A percentile compares a stretch with the other conserved stretches of the same genome.
These are phyloP conservation scores for Trichosporon sp. DNA, from an alignment of 1,284 basidiomycete genomes.

Conservation along the genomic window DNA sequence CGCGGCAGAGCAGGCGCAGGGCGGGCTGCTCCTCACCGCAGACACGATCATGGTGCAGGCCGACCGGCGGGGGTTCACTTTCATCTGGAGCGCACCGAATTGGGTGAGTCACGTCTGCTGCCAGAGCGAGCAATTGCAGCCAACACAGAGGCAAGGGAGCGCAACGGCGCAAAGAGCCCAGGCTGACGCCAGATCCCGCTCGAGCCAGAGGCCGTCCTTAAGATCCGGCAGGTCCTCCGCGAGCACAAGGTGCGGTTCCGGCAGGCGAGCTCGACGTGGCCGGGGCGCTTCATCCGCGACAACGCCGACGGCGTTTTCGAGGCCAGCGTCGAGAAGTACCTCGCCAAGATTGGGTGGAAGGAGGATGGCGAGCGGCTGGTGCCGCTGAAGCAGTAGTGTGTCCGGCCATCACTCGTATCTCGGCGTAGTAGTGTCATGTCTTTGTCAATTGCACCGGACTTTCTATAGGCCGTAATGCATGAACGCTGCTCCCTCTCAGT, in stretches of 20 bases:
- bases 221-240: slow-evolving; percentile 26
- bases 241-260: slow-evolving; percentile 25
- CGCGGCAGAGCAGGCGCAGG: slow-evolving; percentile 28
- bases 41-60: slow-evolving; percentile 49
- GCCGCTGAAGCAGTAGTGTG: neutral
- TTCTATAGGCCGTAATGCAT: neutral
- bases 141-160: neutral
- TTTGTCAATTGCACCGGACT: neutral
- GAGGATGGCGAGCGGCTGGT: slow-evolving; percentile 18
- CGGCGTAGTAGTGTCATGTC: neutral
- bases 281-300: slow-evolving; percentile 33
- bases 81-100: slow-evolving; percentile 48
- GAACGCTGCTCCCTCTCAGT: neutral
- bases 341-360: slow-evolving; percentile 38
- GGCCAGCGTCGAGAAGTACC: slow-evolving; percentile 32
- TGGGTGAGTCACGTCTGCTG: slow-evolving; percentile 28
- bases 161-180: too few species aligned
- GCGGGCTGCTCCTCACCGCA: slow-evolving; percentile 39
- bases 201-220: slow-evolving; percentile 31
- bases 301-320: slow-evolving; percentile 36
- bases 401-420: neutral
- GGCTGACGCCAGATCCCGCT: slow-evolving; percentile 38
- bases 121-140: neutral
- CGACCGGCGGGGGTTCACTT: slow-evolving; percentile 41
- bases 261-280: slow-evolving; percentile 45